Conservation (phyloP, 73 alveolate species). For the Paramecium sexaurelia region DNA sequence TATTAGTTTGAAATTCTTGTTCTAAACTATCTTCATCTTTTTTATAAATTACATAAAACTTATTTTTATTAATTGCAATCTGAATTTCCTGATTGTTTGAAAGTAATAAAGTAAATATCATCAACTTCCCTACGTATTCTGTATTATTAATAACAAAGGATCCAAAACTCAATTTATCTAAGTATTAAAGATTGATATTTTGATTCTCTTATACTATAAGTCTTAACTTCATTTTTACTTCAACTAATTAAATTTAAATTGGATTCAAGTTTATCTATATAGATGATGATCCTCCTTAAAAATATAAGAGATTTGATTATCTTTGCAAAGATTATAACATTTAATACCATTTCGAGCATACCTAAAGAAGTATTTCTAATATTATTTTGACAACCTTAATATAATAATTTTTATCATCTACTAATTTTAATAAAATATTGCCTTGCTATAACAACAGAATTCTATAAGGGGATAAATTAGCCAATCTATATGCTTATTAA, state of each 20-base stretch:
- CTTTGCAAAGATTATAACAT: background rate
- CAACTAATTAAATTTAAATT: background rate
- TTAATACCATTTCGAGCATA: background rate
- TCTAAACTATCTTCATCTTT: background rate
- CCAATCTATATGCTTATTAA: background rate
- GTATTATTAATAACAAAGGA: background rate
- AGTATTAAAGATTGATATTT: background rate
- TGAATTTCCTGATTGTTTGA: background rate
- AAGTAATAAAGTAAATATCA: background rate
- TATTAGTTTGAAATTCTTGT: background rate
- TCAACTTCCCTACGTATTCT: background rate
- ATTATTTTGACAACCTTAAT: background rate
- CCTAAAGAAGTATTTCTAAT: background rate
- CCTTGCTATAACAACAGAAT: background rate
- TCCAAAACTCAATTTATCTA: background rate
- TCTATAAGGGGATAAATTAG: background rate
- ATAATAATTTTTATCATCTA: background rate
- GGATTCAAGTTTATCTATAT: background rate
- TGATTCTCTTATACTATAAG: background rate
- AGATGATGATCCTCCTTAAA: slow-evolving; percentile 18
- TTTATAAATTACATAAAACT: background rate
- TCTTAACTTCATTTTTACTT: background rate
- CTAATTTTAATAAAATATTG: background rate
- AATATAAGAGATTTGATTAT: background rate
- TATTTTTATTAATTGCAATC: background rate